Percentiles rank a stretch among this genome's conserved stretches.
Conservation (phyloP, 1,284 basidiomycete genomes). For the Ceratorhiza oryzae-sativae region DNA sequence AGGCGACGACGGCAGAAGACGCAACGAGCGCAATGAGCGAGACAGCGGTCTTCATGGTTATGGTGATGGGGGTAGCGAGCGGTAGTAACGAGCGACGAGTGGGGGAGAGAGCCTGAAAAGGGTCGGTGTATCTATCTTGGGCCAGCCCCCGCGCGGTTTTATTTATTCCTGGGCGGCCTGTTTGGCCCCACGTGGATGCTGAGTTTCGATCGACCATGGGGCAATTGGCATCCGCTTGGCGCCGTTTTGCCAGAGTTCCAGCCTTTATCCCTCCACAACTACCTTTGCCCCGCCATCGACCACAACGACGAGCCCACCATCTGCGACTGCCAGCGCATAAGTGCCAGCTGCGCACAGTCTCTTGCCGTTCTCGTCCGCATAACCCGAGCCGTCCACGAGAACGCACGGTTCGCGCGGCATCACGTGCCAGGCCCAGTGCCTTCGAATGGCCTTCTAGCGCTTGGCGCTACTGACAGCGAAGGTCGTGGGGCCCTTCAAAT, state of each 20-base stretch:
- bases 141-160: not conserved
- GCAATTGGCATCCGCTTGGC: not conserved
- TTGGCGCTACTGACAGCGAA: slow-evolving; percentile 11
- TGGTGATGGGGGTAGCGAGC: slow-evolving; percentile 13
- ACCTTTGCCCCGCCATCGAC: not conserved
- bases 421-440: slow-evolving; percentile 10
- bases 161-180: not conserved
- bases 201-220: slow-evolving; percentile 31
- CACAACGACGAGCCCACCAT: not conserved
- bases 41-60: slow-evolving; percentile 23
- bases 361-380: not conserved
- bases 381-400: not conserved
- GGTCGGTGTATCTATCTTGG: not conserved
- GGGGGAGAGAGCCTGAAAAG: not conserved
- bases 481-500: not conserved
- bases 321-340: slow-evolving; percentile 2
- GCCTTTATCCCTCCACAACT: not conserved
- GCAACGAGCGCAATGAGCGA: slow-evolving; percentile 22
- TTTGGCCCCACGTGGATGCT: not conserved
- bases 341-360: not conserved
- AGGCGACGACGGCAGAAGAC: not conserved
- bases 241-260: not conserved
- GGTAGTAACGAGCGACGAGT: slow-evolving; percentile 18
- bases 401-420: not conserved
- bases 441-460: not conserved